Conservation (phyloP, 2,329 filamentous ascomycete species). For the Pseudogymnoascus sp. region DNA sequence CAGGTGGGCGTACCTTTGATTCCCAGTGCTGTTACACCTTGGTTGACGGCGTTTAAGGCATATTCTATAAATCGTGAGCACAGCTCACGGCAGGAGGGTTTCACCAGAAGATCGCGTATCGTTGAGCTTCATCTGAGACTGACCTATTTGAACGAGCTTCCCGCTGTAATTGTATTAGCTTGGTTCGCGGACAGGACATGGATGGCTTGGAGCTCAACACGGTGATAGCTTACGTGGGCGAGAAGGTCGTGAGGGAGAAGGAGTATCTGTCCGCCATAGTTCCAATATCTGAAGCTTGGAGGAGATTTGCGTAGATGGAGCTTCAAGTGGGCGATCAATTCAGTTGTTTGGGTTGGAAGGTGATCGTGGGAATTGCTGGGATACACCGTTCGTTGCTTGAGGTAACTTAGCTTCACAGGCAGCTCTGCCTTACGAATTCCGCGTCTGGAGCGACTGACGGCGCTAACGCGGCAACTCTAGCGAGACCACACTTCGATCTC, state of each 20-base stretch:
- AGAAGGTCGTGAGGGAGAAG: conserved; percentile 99
- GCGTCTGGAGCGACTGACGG: background rate
- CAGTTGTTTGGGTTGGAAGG: background rate
- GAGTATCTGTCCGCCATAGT: conserved; percentile 97
- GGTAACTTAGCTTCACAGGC: conserved; percentile 11
- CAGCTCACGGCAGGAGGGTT: conserved; percentile 13
- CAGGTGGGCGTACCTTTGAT: conserved; percentile 69
- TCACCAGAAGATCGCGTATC: conserved; percentile 10
- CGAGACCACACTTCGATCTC: conserved; percentile 6
- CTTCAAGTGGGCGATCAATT: background rate
- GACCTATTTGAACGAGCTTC: conserved; percentile 98
- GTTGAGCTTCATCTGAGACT: background rate
- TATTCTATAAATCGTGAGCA: conserved; percentile 59
- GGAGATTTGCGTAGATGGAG: background rate
- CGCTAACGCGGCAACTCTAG: background rate
- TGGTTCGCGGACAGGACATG: conserved; percentile 15
- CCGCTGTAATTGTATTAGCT: conserved; percentile 57
- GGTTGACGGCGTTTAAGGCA: conserved; percentile 97
- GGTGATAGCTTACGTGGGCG: conserved; percentile 68
- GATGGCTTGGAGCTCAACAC: background rate
- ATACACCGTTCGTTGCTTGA: conserved; percentile 1
- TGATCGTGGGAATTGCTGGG: conserved; percentile 10
- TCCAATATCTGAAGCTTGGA: conserved; percentile 17
- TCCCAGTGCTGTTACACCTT: conserved; percentile 94
- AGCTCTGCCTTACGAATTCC: conserved; percentile 12